Base-by-base conservation (phyloP, 192 early-diverging fungal genomes). In the Piromyces sp. region DNA sequence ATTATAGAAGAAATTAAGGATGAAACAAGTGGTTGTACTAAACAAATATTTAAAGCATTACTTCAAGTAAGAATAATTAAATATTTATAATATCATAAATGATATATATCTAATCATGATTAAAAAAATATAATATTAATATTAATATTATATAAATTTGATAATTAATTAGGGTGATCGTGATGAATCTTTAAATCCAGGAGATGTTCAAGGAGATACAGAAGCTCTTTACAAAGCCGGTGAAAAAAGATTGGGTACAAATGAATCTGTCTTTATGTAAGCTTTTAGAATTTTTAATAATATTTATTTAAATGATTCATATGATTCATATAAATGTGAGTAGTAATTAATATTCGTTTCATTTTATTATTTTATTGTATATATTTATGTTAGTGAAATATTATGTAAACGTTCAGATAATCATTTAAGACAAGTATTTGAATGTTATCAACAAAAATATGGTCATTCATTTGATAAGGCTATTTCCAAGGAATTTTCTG, bases 191-290 rank as follows among this genome's bases (percentile, higher is more conserved):
- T 19, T 29, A 40, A 22, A 29, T 22, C 22, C 84, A 6, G 15
- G 36, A 51, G 82, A 87, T 79, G 84, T 88, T 68, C 58, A 80
- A 28, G 83, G 79, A 1, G 88, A 89, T 79, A 84, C 83, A 12
- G 84, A 89, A 30, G 82, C 85, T 13, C 68, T 89, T 30, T 89
- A 89, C 82, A 79, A 36, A 30, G 87, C 88, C 1, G 88, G 88
- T n/a, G 88, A 82, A 29, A 86, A 81, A n/a, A 83, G 83, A 58
- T 30, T 79, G 79, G 88, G 88, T 26, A 89, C 87, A 29, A 86
- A 89, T 68, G 88, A 89, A 80, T 16, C 29, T 30, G 81, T 83
- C 3, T 89, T 89, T 79, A 89, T 89, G 80, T 40, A 42, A n/a
- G n/a, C n/a, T n/a, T n/a, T n/a, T n/a, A n/a, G n/a, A n/a, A n/a